phyloP scores from a whole-genome alignment of 257 asterid genomes.

The Rauvolfia tetraphylla region DNA sequence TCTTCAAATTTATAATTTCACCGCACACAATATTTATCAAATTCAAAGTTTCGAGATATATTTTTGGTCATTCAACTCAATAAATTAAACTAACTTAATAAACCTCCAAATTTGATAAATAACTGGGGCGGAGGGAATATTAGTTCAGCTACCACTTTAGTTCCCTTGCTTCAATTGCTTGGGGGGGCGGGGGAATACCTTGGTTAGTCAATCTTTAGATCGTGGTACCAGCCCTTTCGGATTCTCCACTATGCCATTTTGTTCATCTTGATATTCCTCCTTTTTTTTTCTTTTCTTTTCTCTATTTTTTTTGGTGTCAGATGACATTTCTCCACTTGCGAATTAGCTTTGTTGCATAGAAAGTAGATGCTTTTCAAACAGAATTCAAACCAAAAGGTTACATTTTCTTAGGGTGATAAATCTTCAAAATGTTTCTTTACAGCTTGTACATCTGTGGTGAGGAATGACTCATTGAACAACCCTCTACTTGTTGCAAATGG shows the following conservation, averaged over 20 bases:
- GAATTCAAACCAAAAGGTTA: neutral
- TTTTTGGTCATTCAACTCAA: too few relatives aligned
- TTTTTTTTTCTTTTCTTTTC: too few relatives aligned
- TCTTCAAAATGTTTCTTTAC: conserved; percentile 22
- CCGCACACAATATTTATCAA: too few relatives aligned
- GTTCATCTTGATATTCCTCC: neutral
- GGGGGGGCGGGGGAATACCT: neutral
- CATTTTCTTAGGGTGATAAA: neutral
- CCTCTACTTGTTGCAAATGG: conserved; percentile 65
- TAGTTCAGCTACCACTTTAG: neutral
- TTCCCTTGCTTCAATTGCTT: neutral
- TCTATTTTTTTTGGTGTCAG: too few relatives aligned
- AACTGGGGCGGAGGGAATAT: too few relatives aligned
- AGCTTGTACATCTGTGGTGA: conserved; percentile 69
- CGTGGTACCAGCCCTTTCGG: neutral
- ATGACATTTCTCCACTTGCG: neutral
- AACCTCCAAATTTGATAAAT: too few relatives aligned
- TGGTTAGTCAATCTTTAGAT: neutral
- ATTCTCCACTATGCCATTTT: neutral
- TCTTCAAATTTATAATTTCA: too few relatives aligned
- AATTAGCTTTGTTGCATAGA: neutral
- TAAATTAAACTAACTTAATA: too few relatives aligned
- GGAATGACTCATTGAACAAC: conserved; percentile 50
- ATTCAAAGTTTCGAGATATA: too few relatives aligned
- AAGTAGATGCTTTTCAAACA: neutral